Conservation (phyloP, 345 rosid genomes). For the Gossypium sturtianum region DNA sequence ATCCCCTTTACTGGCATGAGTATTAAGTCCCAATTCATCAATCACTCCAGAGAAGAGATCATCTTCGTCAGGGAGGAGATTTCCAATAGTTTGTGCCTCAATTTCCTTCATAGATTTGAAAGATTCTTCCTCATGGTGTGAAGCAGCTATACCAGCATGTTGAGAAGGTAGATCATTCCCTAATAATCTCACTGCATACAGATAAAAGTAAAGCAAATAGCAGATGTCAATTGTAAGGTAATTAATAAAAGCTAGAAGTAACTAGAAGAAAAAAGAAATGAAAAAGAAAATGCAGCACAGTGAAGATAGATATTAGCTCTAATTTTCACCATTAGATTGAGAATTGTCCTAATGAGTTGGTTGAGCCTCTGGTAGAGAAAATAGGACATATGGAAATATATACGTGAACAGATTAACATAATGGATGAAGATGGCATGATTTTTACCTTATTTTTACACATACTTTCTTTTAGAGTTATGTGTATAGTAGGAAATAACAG, state of each 20-base stretch:
- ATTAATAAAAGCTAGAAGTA: conserved; percentile 5
- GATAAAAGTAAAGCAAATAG: not conserved
- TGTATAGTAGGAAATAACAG: not conserved
- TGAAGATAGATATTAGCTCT: not conserved
- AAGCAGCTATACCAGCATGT: conserved; percentile 34
- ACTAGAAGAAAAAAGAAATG: not conserved
- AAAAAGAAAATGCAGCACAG: not conserved
- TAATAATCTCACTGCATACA: conserved; percentile 52
- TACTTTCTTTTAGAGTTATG: not conserved
- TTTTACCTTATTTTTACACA: not conserved
- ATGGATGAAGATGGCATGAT: not conserved
- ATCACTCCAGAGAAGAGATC: conserved; percentile 84
- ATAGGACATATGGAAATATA: not conserved
- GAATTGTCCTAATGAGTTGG: not conserved
- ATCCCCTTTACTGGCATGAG: conserved; percentile 46
- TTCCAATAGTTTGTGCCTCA: conserved; percentile 87
- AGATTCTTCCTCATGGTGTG: conserved; percentile 52
- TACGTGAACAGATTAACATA: not conserved
- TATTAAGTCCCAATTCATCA: conserved; percentile 46
- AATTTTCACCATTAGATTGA: conserved; percentile 1
- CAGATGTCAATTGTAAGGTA: not conserved
- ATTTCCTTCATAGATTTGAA: conserved; percentile 73
- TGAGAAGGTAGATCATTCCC: conserved; percentile 40
- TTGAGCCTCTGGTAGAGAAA: not conserved
- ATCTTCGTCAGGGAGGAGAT: conserved; percentile 93